Base-by-base conservation (phyloP, 2,329 filamentous ascomycete genomes). In the Colletotrichum spaethianum region DNA sequence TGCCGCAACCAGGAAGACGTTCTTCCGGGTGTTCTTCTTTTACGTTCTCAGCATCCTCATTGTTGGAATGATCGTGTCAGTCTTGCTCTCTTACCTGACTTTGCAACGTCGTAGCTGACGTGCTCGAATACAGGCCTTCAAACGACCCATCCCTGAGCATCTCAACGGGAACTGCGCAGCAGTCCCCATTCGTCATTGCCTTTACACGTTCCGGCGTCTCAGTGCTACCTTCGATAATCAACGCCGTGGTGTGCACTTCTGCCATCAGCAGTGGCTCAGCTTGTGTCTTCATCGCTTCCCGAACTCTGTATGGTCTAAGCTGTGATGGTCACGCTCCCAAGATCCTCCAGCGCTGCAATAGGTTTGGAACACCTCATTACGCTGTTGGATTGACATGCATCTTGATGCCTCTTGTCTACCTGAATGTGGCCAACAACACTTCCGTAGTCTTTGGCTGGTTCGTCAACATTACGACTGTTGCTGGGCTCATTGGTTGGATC, bases 391-490 rank as follows among this genome's bases (percentile, higher is more conserved):
- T 89, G 36, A 88, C 89, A 0, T 85, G 91, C 71, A 75, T 86
- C 2, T 87, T 94, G 69, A 86, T 89, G 11, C 84, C 92, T n/a
- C 83, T 94, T 28, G 87, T 88, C 16, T 94, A 93, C 77, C 20
- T 70, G 20, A 90, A 92, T 76, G 85, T 93, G 52, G 90, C 86
- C 40, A 88, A 87, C 75, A 80, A 83, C 63, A 86, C 90, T 0
- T 84, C 89, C 1, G 86, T 89, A 38, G 92, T 93, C 20, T 90
- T 90, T 78, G 87, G 87, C 75, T 90, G 88, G 88, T 88, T 90
- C 75, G 84, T 89, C 75, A 88, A 87, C 75, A 80, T 90, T 40
- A 88, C 85, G 50, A 89, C 82, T 40, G 80, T 86, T 5, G 86
- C 85, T 2, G 86, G 85, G 12, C 83, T 88, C 72, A 87, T 89